These are phyloP conservation scores for Ilex asprella DNA, from an alignment of 257 asterid genomes.

Conservation along the genomic window DNA sequence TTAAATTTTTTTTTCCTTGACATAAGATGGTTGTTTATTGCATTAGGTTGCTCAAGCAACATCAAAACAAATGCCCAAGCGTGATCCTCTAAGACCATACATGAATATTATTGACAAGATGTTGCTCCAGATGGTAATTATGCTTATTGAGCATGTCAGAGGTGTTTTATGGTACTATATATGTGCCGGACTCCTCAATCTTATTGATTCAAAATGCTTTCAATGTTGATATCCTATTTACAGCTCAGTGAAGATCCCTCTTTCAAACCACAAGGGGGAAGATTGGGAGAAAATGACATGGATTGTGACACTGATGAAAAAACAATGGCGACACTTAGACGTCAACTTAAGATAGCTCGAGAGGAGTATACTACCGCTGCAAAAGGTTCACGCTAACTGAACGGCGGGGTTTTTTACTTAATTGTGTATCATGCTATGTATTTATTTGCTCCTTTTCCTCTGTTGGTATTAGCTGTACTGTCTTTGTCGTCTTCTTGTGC, in stretches of 20 bases:
- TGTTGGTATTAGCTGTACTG: no score
- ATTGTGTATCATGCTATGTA: no score
- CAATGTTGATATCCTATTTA: not conserved
- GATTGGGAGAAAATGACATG: constrained; percentile 71
- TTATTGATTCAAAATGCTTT: not conserved
- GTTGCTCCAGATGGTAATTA: constrained; percentile 60
- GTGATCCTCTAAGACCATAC: constrained; percentile 64
- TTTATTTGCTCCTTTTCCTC: no score
- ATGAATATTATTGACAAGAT: constrained; percentile 65
- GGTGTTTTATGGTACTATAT: no score
- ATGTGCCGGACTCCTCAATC: no score
- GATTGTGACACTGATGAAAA: constrained; percentile 74
- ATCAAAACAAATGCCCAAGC: constrained; percentile 75
- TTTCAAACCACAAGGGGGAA: constrained; percentile 79
- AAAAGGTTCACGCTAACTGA: constrained; percentile 47
- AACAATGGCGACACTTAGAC: constrained; percentile 74
- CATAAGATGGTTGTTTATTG: not conserved
- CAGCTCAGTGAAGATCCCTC: constrained; percentile 66
- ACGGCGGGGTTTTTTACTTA: no score
- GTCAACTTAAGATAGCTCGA: constrained; percentile 59
- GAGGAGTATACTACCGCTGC: constrained; percentile 56
- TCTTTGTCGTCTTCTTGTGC: no score
- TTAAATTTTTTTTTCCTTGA: no score
- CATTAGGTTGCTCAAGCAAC: constrained; percentile 75
- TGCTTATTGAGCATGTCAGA: constrained; percentile 1